phyloP scores from a whole-genome alignment of 2,329 filamentous ascomycete species.

The Aspergillus eucalypticola region DNA sequence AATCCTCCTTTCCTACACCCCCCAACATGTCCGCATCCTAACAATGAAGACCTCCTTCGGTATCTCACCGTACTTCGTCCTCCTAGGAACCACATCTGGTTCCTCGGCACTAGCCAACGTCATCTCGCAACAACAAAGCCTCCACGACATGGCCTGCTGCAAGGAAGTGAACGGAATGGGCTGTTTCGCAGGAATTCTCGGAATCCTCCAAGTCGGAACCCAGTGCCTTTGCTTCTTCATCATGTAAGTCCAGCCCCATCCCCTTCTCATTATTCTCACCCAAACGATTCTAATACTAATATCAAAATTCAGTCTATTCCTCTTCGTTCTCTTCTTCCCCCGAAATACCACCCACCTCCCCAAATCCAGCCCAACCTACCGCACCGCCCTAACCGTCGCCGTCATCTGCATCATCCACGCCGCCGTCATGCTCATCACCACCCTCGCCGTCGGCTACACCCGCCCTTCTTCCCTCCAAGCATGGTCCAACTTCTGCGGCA shows the following conservation, averaged over 20 bases:
- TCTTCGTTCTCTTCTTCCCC: conserved; percentile 95
- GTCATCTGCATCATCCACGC: conserved; percentile 73
- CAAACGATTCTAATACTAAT: too few relatives aligned
- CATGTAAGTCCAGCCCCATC: conserved; percentile 63
- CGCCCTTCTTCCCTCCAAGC: conserved; percentile 64
- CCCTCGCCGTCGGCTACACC: conserved; percentile 66
- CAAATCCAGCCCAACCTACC: conserved; percentile 65
- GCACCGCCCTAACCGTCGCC: conserved; percentile 75
- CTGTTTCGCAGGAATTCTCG: conserved; percentile 81
- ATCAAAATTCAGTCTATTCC: conserved; percentile 64
- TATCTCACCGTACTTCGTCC: conserved; percentile 91
- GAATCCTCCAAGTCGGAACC: conserved; percentile 84
- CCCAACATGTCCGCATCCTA: conserved; percentile 92
- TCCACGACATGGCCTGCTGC: conserved; percentile 83
- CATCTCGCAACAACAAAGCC: conserved; percentile 78
- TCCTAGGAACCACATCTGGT: conserved; percentile 88
- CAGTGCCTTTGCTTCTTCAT: conserved; percentile 91
- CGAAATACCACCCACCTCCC: conserved; percentile 57
- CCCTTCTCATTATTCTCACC: too few relatives aligned
- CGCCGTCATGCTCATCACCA: conserved; percentile 64
- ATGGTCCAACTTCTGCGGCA: conserved; percentile 85
- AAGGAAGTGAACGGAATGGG: conserved; percentile 76
- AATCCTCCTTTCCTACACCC: conserved; percentile 88
- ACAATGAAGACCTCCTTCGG: conserved; percentile 82
- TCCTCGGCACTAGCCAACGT: conserved; percentile 92